Percentiles rank a stretch among this genome's conserved stretches.
These are phyloP conservation scores for Lentinula guzmanii DNA, from an alignment of 768 basidiomycete genomes.

Conservation along the genomic window DNA sequence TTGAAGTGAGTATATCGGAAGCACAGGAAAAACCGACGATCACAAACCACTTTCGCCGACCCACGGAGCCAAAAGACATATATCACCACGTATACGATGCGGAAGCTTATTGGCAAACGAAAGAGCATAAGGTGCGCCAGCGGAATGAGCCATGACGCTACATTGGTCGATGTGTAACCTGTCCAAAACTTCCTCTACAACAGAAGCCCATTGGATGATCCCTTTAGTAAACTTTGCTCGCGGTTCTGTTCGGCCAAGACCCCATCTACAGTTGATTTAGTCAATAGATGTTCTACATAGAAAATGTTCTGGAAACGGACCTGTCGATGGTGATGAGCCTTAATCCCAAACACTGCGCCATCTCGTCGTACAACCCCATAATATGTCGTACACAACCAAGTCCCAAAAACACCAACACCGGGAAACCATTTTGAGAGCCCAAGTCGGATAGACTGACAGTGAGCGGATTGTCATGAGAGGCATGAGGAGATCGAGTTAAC, in stretches of 20 bases:
- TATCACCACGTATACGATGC: slow-evolving; percentile 71
- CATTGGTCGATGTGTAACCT: slow-evolving; percentile 70
- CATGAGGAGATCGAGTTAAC: slow-evolving; percentile 76
- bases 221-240: slow-evolving; percentile 65
- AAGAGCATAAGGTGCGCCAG: slow-evolving; percentile 91
- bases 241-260: slow-evolving; percentile 81
- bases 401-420: slow-evolving; percentile 89
- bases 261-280: slow-evolving; percentile 59
- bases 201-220: slow-evolving; percentile 84
- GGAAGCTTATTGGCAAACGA: slow-evolving; percentile 77
- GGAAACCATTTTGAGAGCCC: slow-evolving; percentile 78
- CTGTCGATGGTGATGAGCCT: slow-evolving; percentile 93
- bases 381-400: slow-evolving; percentile 92
- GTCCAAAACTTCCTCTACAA: slow-evolving; percentile 89
- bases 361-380: slow-evolving; percentile 93
- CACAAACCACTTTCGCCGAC: slow-evolving; percentile 86
- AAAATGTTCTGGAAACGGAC: slow-evolving; percentile 27
- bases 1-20: neutral
- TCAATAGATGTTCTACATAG: slow-evolving; percentile 11
- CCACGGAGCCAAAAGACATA: slow-evolving; percentile 94
- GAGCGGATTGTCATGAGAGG: slow-evolving; percentile 66
- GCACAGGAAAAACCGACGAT: slow-evolving; percentile 2
- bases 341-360: slow-evolving; percentile 83
- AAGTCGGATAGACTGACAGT: slow-evolving; percentile 92
- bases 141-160: slow-evolving; percentile 92